Conservation (phyloP, 2,329 filamentous ascomycete genomes). For the Penicillium sp. region DNA sequence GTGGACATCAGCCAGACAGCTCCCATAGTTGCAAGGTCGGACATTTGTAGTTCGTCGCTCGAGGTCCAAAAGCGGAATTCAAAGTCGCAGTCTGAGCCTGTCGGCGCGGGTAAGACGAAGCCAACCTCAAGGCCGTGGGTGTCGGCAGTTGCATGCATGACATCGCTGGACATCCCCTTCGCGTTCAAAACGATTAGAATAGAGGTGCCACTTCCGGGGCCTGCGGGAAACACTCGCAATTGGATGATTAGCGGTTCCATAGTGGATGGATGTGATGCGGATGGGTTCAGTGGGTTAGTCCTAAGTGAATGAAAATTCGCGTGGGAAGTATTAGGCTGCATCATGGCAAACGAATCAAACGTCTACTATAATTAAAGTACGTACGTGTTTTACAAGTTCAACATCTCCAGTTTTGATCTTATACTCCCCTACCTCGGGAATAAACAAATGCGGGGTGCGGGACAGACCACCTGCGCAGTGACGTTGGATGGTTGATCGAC, state of each 20-base stretch:
- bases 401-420: not conserved
- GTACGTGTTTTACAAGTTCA: not conserved
- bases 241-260: not conserved
- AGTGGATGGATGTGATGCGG: not conserved
- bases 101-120: not conserved
- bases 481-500: slow-evolving; percentile 15
- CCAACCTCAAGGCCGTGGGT: not conserved
- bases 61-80: not conserved
- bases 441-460: not conserved
- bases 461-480: slow-evolving; percentile 14
- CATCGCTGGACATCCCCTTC: not conserved
- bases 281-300: not conserved
- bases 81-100: not conserved
- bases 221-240: not conserved
- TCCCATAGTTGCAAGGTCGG: slow-evolving; percentile 12
- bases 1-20: slow-evolving; percentile 15
- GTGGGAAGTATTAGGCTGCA: not conserved
- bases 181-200: not conserved
- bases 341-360: not conserved
- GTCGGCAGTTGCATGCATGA: not conserved
- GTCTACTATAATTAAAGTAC: no score
- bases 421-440: not conserved
- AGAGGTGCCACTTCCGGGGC: not conserved
- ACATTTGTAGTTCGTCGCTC: not conserved
- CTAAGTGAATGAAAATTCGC: not conserved